phyloP scores from a whole-genome alignment of 2,329 filamentous ascomycete species.

The Shiraia sp. region DNA sequence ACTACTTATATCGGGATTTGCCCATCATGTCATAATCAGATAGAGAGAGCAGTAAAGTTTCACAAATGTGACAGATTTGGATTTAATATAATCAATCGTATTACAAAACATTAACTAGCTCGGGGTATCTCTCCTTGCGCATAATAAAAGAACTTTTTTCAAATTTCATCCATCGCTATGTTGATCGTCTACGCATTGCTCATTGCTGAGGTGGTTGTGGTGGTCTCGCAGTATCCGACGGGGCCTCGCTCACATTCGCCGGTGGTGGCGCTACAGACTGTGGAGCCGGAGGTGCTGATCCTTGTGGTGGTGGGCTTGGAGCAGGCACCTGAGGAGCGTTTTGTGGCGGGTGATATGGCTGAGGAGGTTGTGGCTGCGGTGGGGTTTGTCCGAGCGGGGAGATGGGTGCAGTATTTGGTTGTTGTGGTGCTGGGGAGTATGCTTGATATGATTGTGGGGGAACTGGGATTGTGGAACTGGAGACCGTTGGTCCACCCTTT shows the following conservation, averaged over 20 bases:
- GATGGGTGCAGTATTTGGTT: neutral
- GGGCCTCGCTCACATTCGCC: constrained; percentile 3
- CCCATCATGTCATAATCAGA: too few species aligned
- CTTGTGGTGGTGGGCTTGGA: constrained; percentile 9
- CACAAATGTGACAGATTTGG: too few species aligned
- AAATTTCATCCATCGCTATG: too few species aligned
- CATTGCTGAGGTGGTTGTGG: constrained; percentile 6
- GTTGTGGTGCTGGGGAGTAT: neutral
- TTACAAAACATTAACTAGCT: too few species aligned
- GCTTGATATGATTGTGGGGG: too few species aligned
- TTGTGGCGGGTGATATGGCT: constrained; percentile 16
- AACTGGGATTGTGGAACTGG: constrained; percentile 10
- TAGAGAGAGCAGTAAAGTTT: too few species aligned
- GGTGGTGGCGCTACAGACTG: constrained; percentile 2
- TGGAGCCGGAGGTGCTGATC: constrained; percentile 6
- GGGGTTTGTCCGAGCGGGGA: constrained; percentile 4
- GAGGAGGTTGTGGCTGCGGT: constrained; percentile 13
- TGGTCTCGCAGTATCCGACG: constrained; percentile 2
- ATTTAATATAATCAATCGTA: too few species aligned
- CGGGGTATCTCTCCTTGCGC: too few species aligned
- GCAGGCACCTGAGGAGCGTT: constrained; percentile 1
- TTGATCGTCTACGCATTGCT: too few species aligned
- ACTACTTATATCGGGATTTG: too few species aligned
- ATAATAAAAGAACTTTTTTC: too few species aligned
- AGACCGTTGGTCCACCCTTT: constrained; percentile 16